A percentile compares a stretch with the other conserved stretches of the same genome.
These are phyloP conservation scores for Phytophthora cactorum DNA, from an alignment of 352 stramenopile species.

Conservation along the genomic window DNA sequence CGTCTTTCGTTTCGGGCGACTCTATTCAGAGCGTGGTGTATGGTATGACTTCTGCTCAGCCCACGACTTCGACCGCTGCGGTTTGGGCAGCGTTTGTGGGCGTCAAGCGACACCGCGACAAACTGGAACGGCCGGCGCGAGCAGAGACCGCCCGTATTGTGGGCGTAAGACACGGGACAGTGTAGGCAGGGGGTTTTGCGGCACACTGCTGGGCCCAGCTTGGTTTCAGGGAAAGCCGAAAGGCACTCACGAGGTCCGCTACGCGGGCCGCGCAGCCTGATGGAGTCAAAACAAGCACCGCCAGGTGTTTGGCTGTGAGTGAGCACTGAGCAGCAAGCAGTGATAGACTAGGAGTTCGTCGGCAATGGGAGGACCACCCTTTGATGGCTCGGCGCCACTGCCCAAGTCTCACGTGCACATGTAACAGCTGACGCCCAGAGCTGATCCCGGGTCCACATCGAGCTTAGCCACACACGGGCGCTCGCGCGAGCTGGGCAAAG, in stretches of 20 bases:
- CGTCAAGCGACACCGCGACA: constrained; percentile 26
- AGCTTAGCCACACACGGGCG: constrained; percentile 17
- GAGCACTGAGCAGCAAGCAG: background rate
- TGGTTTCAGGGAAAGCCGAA: constrained; percentile 31
- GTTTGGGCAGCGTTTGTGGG: constrained; percentile 43
- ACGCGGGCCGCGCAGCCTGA: background rate
- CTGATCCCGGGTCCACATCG: constrained; percentile 30
- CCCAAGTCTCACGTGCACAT: constrained; percentile 10
- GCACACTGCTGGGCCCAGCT: constrained; percentile 25
- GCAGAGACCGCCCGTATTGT: constrained; percentile 24
- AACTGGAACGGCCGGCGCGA: constrained; percentile 35
- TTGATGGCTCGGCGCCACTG: constrained; percentile 15
- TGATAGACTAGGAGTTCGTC: constrained; percentile 5
- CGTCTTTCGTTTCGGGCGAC: constrained; percentile 14
- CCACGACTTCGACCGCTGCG: constrained; percentile 15
- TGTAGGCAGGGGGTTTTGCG: constrained; percentile 1
- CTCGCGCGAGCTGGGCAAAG: constrained; percentile 8
- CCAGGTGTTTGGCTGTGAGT: constrained; percentile 3
- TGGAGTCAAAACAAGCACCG: no score
- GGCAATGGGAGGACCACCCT: background rate
- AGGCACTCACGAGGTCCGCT: constrained; percentile 29
- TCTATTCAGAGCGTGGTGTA: constrained; percentile 27
- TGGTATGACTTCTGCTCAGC: constrained; percentile 25
- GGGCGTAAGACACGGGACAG: constrained; percentile 17
- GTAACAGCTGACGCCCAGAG: constrained; percentile 29